Evolutionary conservation across 352 stramenopile genomes (phyloP), one percentile per base, ranked within the genome.

Genomic region (Phytophthora sp.): DNA sequence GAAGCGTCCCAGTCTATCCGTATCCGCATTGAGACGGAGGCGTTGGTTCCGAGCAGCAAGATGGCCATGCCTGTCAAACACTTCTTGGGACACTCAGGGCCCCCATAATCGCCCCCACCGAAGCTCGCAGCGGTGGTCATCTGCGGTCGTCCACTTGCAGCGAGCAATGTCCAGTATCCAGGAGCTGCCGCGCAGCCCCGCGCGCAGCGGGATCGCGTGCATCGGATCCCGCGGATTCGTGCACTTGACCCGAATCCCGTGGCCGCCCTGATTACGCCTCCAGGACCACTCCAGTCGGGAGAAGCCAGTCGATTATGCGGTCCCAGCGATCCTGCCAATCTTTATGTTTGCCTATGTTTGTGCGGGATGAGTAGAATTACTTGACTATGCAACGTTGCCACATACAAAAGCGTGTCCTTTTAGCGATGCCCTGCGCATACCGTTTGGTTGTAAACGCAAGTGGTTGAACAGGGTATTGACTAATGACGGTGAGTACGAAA

Each of bases 251-350:
- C 32, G 32, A 20, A 5, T 26, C 17, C 6, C 37, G 7, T 23
- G n/a, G 30, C 20, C 45, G 28, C 5, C 13, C 11, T 54, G 46
- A 54, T 54, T 54, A 54, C 46, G 46, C 46, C 46, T 23, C 8
- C 26, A 12, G 13, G n/a, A 15, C 1, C 6, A 24, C 15, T 13
- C 30, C 28, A 10, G 44, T 44, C 32, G 20, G 7, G 34, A 48
- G 50, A 4, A 57, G 35, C 50, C 50, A 57, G 50, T 30, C 35
- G 49, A 56, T 46, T 56, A 56, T 35, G 49, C 49, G 35, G 49
- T 34, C 10, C 18, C 18, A 0, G 8, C 38, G 23, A 28, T 44
- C 11, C 11, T 34, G 28, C 17, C 12, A 44, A 44, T 43, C 13
- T n/a, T n/a, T 5, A 20, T n/a, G n/a, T n/a, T n/a, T n/a, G n/a